Evolutionary conservation across 768 basidiomycete species (phyloP).

Genomic region (Mycena albidolilacea): DNA sequence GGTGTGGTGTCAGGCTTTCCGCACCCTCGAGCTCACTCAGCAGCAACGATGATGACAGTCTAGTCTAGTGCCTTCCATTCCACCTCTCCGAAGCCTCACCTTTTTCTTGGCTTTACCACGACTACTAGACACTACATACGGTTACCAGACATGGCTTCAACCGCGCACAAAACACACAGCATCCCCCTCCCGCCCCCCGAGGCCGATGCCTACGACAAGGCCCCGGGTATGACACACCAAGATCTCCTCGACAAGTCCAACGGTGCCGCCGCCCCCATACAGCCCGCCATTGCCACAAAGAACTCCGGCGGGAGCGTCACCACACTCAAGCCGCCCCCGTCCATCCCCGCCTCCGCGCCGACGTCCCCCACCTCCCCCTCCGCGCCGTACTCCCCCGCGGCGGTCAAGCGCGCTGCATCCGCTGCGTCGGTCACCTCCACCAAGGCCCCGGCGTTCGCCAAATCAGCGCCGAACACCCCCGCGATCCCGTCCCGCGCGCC

Average conservation of each 20-base stretch:
- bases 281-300: background rate
- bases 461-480: constrained; percentile 23
- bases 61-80: no score
- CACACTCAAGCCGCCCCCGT: background rate
- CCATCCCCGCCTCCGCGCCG: constrained; percentile 9
- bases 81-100: no score
- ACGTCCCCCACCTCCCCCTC: background rate
- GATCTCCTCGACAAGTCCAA: constrained; percentile 25
- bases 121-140: no score
- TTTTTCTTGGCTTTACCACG: no score
- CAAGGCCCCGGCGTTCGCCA: background rate
- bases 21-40: no score
- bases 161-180: constrained; percentile 2
- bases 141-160: no score
- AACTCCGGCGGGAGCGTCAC: background rate
- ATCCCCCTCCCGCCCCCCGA: constrained; percentile 38
- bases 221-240: constrained; percentile 35
- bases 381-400: background rate
- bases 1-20: no score
- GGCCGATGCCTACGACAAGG: constrained; percentile 31
- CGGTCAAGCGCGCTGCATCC: constrained; percentile 22
- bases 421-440: background rate
- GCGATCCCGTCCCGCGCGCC: constrained; percentile 5
- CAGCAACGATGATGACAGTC: no score
- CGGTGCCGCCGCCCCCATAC: background rate